These are phyloP conservation scores for Citrus medica DNA, from an alignment of 345 rosid species.

Conservation along the genomic window DNA sequence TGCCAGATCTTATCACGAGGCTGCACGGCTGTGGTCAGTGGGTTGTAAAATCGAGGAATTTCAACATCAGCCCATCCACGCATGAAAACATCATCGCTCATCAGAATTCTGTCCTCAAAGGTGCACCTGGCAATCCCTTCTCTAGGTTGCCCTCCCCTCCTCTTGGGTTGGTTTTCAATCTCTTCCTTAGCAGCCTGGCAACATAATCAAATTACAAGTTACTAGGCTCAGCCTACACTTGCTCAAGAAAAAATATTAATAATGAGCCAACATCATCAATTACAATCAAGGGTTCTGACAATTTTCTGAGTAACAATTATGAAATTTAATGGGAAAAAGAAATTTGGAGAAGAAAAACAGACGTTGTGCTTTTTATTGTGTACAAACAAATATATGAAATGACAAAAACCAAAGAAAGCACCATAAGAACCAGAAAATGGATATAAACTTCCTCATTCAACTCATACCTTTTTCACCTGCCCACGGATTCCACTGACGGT, in stretches of 20 bases:
- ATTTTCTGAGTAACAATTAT: background rate
- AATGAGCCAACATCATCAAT: background rate
- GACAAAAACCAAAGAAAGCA: background rate
- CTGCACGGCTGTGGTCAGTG: slow-evolving; percentile 82
- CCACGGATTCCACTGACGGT: slow-evolving; percentile 98
- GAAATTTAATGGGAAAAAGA: background rate
- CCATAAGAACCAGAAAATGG: background rate
- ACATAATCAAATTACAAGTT: background rate
- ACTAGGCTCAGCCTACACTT: background rate
- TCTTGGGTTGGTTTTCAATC: slow-evolving; percentile 61
- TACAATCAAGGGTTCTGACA: background rate
- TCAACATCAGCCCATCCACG: too few relatives aligned
- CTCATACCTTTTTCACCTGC: slow-evolving; percentile 77
- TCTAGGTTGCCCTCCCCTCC: slow-evolving; percentile 55
- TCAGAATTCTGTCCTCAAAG: slow-evolving; percentile 87
- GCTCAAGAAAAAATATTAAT: background rate
- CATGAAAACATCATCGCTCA: slow-evolving; percentile 45
- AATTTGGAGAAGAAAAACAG: background rate
- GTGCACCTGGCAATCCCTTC: slow-evolving; percentile 95
- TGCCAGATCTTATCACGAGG: slow-evolving; percentile 73
- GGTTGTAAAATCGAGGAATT: slow-evolving; percentile 70
- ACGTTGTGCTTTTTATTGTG: background rate
- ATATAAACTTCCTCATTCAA: background rate
- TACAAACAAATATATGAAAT: background rate
- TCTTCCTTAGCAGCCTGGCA: slow-evolving; percentile 83